These are phyloP conservation scores for Microbotryum intermedium DNA, from an alignment of 1,284 basidiomycete species.

Conservation along the genomic window DNA sequence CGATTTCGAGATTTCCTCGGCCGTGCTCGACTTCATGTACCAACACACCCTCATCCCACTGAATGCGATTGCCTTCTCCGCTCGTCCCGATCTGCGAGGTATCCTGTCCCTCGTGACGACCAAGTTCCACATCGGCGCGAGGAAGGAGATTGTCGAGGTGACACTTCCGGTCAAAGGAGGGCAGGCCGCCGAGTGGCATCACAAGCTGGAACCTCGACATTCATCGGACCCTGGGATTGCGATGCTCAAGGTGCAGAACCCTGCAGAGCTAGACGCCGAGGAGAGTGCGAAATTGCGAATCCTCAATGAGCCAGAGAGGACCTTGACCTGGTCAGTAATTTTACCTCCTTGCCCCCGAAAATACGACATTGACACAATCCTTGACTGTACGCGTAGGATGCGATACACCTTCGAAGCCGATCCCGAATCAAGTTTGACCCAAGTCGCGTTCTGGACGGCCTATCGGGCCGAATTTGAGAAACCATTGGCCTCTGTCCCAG, in stretches of 20 bases:
- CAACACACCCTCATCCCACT: constrained; percentile 61
- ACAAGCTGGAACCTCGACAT: constrained; percentile 50
- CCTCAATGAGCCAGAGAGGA: constrained; percentile 5
- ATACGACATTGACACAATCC: too few species aligned
- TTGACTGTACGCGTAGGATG: constrained; percentile 55
- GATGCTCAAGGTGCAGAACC: not conserved
- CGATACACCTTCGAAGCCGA: constrained; percentile 62
- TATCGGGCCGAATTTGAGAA: constrained; percentile 56
- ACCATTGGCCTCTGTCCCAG: constrained; percentile 44
- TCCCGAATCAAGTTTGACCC: constrained; percentile 64
- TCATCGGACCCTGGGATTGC: not conserved
- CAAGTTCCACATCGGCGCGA: constrained; percentile 60
- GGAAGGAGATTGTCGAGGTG: constrained; percentile 50
- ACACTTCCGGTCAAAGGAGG: constrained; percentile 44
- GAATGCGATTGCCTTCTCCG: constrained; percentile 66
- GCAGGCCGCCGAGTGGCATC: constrained; percentile 38
- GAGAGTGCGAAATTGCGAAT: not conserved
- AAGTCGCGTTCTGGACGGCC: constrained; percentile 81
- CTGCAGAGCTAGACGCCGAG: not conserved
- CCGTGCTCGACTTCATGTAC: constrained; percentile 64
- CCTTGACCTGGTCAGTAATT: constrained; percentile 56
- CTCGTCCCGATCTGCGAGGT: constrained; percentile 57
- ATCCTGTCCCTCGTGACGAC: constrained; percentile 58
- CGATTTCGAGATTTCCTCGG: constrained; percentile 59
- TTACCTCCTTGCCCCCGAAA: not conserved